Percentiles rank a stretch among this genome's conserved stretches.
Conservation (phyloP, 495 filamentous ascomycete genomes). For the Clavariopsis aquatica region DNA sequence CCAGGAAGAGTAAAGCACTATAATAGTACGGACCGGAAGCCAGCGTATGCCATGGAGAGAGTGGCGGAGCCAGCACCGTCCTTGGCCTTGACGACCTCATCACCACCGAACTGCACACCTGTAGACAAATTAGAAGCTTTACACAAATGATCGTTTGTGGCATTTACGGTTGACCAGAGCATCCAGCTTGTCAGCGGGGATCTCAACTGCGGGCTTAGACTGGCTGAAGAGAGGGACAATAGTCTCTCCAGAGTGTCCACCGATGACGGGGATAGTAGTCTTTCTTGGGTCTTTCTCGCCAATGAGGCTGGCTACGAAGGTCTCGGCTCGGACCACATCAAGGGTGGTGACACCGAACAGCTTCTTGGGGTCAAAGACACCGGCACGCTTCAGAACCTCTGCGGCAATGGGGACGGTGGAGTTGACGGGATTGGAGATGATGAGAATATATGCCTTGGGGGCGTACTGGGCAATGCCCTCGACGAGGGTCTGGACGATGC, state of each 20-base stretch:
- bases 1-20: slow-evolving; percentile 35
- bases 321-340: slow-evolving; percentile 96
- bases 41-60: slow-evolving; percentile 96
- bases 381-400: slow-evolving; percentile 88
- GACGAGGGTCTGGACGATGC: slow-evolving; percentile 74
- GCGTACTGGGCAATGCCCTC: slow-evolving; percentile 72
- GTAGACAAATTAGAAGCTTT: slow-evolving; percentile 1
- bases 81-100: slow-evolving; percentile 98
- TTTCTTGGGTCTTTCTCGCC: slow-evolving; percentile 80
- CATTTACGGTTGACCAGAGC: slow-evolving; percentile 78
- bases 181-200: slow-evolving; percentile 83
- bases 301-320: slow-evolving; percentile 84
- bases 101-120: slow-evolving; percentile 96
- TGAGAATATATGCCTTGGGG: slow-evolving; percentile 88
- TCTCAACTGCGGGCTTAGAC: slow-evolving; percentile 72
- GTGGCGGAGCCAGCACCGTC: slow-evolving; percentile 93
- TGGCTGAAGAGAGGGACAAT: slow-evolving; percentile 98
- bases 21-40: slow-evolving; percentile 68
- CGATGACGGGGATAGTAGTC: slow-evolving; percentile 85
- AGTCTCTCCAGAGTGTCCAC: slow-evolving; percentile 95
- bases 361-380: slow-evolving; percentile 88
- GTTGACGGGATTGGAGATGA: slow-evolving; percentile 99
- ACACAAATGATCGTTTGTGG: neutral
- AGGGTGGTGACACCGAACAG: slow-evolving; percentile 98
- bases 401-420: slow-evolving; percentile 97